Base-by-base conservation (phyloP, 441 rosid genomes). In the Viola pubescens region DNA sequence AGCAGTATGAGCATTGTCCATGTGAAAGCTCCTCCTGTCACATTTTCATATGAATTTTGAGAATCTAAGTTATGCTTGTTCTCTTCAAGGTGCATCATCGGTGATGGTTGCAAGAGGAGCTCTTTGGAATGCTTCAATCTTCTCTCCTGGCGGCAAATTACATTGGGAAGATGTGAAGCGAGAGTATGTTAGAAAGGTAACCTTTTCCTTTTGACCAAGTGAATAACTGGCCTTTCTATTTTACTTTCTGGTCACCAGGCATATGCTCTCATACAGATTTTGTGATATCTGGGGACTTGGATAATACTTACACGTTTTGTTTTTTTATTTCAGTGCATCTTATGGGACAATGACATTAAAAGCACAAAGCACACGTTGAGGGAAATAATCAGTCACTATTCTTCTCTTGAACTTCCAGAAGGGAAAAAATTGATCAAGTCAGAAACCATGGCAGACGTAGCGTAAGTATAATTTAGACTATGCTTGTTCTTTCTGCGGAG, bases 81-180 rank as follows among this genome's bases (percentile, higher is more conserved):
- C 54, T 58, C 59, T 60, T 53, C 13, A 67, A 88, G 97, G 97
- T 47, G 95, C 95, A 53, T 83, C 90, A 1, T 83, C 98, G 3
- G 85, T 83, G 68, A 91, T 91, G 96, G 92, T 80, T 70, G 96
- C 90, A 9, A 86, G 98, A 79, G 98, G 96, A 62, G 96, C 96
- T 53, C 80, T 86, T 66, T 88, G 98, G 98, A 91, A 91, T 77
- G 90, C 84, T 56, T 91, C 96, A 38, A 61, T 91, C 74, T 91
- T 86, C 80, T 91, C 90, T 65, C 77, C 96, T 14, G 68, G 71
- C 69, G 90, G 86, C 50, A 80, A 77, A 67, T 39, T 72, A 44
- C 81, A 74, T 5, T 88, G 88, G 92, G 94, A 81, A 78, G 90
- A 88, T 51, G 73, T 86, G 54, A 88, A 80, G 70, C 70, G 73